Base-by-base conservation (phyloP, 768 basidiomycete genomes). In the Sarcodon aspratus region DNA sequence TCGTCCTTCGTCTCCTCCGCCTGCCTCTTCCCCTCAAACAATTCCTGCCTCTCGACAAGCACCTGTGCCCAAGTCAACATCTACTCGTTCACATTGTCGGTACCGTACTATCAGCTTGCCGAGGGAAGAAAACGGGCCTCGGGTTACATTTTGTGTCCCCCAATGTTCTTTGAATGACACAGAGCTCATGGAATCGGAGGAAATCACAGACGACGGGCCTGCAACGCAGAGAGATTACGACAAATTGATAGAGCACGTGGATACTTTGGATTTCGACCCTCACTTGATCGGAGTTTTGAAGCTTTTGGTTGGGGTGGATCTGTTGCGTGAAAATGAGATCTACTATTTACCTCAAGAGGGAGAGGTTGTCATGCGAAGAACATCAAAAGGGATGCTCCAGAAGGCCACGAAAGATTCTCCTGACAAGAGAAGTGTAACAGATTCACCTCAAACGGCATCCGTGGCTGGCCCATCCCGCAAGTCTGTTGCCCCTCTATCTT, bases 41-140 rank as follows among this genome's bases (percentile, higher is more conserved):
- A 27, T 36, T 17, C 45, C 49, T 13, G 54, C 59, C 6, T 46
- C 49, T 27, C 34, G 45, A 34, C 52, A 36, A 33, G 40, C 38
- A 6, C 48, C 43, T 15, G 48, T 33, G 40, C 48, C 62, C 10
- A 69, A 63, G 48, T 71, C 78, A 2, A 79, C 78, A 0, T 72
- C 78, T 7, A 83, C 81, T 12, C 75, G 83, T 6, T 83, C 83
- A 3, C 72, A 83, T 47, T 85, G 83, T 54, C 77, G 78, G 36
- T 85, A 78, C 60, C 81, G 79, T 57, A 77, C 73, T 51, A 79
- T 85, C 56, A 80, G 78, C 53, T 59, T 85, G 17, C 80, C 80
- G 1, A 66, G 64, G 36, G 72, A 74, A 48, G 76, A 79, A 47
- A 66, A 68, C 32, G 72, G 73, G 4, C 69, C 68, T 33, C 74